Base-by-base conservation (phyloP, 2,329 filamentous ascomycete genomes). In the Thermoascus crustaceus region DNA sequence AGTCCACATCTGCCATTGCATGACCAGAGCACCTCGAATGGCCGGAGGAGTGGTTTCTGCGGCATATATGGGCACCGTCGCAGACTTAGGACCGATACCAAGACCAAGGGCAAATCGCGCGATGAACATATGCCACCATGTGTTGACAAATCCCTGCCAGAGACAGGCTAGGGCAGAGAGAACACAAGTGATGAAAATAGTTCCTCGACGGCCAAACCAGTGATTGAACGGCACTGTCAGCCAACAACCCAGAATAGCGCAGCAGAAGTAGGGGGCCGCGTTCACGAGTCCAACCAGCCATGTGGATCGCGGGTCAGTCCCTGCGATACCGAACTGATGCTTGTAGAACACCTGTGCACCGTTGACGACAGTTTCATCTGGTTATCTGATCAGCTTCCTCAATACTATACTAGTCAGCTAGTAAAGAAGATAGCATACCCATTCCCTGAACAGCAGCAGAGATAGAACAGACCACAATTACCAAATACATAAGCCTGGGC, bases 21-120 rank as follows among this genome's bases (percentile, higher is more conserved):
- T 89, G 43, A 88, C 82, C 11, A 91, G 67, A 5, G 80, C 82
- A 44, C 82, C 82, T 53, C 82, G 75, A 36, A 86, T 79, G 4
- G 63, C 57, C 1, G 81, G 77, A 0, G 82, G 82, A 0, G 78
- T 74, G 38, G 76, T 83, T 57, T 88, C 83, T 2, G 83, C 82
- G 0, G 81, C 78, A 48, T 84, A 88, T 18, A 88, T 78, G 0
- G 84, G 83, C 2, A 85, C 80, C 0, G 81, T 85, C 0, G 79
- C 77, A 13, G 78, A 77, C 53, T 87, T 87, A 10, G 80, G 71
- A 18, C 83, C 83, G 65, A 88, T 85, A 1, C 81, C 83, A 30
- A 91, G 75, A 7, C 85, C 85, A 41, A 89, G 72, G 8, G 83
- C 68, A 42, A 89, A 73, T 26, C 85, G 77, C 32, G 77, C 79